Conservation (phyloP, 1,284 basidiomycete species). For the Afroboletus lepidellus region DNA sequence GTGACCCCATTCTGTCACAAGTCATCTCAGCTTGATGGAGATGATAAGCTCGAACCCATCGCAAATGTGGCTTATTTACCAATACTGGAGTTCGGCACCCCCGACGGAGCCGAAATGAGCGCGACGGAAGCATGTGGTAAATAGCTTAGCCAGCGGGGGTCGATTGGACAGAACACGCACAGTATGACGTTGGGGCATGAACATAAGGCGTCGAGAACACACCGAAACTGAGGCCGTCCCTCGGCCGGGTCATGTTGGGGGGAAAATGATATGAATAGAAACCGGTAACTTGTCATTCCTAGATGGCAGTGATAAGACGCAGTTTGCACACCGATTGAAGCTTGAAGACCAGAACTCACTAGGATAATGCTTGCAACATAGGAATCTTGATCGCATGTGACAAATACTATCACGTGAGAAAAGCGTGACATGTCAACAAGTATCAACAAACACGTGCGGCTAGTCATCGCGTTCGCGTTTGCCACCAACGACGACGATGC, state of each 20-base stretch:
- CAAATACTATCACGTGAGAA: conserved; percentile 19
- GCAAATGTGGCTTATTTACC: not conserved
- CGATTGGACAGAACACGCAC: not conserved
- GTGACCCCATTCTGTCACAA: not conserved
- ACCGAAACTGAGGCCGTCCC: not conserved
- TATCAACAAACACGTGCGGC: conserved; percentile 24
- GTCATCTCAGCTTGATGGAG: not conserved
- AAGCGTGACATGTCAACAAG: conserved; percentile 26
- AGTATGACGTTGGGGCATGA: not conserved
- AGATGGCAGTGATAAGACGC: not conserved
- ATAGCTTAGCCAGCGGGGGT: not conserved
- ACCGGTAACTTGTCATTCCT: not conserved
- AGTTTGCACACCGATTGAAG: too few relatives aligned
- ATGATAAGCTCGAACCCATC: not conserved
- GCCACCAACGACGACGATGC: conserved; percentile 1
- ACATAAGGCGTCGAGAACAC: not conserved
- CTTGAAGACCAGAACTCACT: not conserved
- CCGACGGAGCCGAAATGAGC: not conserved
- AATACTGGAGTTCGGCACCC: not conserved
- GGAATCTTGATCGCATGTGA: too few relatives aligned
- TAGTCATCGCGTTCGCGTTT: conserved; percentile 8
- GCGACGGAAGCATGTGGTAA: not conserved
- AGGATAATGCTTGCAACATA: too few relatives aligned
- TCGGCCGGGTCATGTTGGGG: not conserved
- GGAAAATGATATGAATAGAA: not conserved